Evolutionary conservation across 106 monocot species (phyloP), one percentile per base, ranked within the genome.

Genomic region (Alisma plantagoaquatica): DNA sequence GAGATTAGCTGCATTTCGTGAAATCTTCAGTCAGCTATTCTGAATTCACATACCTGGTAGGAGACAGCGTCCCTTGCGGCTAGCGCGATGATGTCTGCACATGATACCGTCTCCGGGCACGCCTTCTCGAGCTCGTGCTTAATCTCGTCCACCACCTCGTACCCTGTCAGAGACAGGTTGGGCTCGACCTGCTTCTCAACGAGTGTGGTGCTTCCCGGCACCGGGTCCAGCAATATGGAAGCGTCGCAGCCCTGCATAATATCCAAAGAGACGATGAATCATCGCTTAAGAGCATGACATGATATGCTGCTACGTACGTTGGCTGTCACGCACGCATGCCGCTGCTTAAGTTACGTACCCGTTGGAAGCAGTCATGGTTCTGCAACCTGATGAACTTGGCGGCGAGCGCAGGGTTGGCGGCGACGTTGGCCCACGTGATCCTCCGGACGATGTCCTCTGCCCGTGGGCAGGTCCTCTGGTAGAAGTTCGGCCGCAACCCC

Each of bases 241-340:
- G 58, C 80, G 62, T 80, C 80, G 33, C 75, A 80, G 21, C 80
- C 80, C 75, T 79, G 20, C 2, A 10, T 25, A n/a, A n/a, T n/a
- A n/a, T n/a, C n/a, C n/a, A n/a, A n/a, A n/a, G n/a, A n/a, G n/a
- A n/a, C 1, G 17, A 8, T 46, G 22, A 46, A 46, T n/a, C n/a
- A n/a, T n/a, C n/a, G n/a, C n/a, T n/a, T n/a, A n/a, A n/a, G n/a
- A n/a, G n/a, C n/a, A n/a, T n/a, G n/a, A n/a, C n/a, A n/a, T n/a
- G n/a, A n/a, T n/a, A n/a, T n/a, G n/a, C n/a, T n/a, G n/a, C n/a
- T n/a, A n/a, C n/a, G n/a, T n/a, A n/a, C n/a, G n/a, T n/a, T n/a
- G n/a, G n/a, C n/a, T n/a, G n/a, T n/a, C n/a, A n/a, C n/a, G n/a
- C n/a, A n/a, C n/a, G 21, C 7, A 26, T 51, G 23, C 9, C 1